Evolutionary conservation across 345 rosid species (phyloP).

Genomic region (Lenwebbia sp.): DNA sequence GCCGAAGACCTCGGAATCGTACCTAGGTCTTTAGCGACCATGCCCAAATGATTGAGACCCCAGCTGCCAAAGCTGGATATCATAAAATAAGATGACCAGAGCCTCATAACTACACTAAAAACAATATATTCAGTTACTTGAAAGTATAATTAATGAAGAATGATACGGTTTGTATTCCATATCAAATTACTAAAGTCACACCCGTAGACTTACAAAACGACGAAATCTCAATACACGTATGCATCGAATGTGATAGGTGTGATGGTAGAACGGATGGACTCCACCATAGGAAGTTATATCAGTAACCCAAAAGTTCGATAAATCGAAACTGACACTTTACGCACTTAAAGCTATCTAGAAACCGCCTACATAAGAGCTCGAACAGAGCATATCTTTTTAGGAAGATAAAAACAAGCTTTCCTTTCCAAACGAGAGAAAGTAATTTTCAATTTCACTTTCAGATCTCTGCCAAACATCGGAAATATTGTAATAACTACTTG

Average conservation of each 20-base stretch:
- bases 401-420: neutral
- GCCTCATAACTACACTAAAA: neutral
- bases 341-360: neutral
- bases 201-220: neutral
- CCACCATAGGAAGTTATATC: neutral
- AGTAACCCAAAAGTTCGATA: neutral
- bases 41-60: accelerated
- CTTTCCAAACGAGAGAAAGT: neutral
- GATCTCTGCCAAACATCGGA: neutral
- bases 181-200: neutral
- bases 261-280: neutral
- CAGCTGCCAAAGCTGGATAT: accelerated
- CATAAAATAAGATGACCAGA: neutral
- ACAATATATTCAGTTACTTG: neutral
- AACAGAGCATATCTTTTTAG: neutral
- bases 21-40: accelerated
- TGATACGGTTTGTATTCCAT: neutral
- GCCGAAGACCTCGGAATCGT: neutral
- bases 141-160: neutral
- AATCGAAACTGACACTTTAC: neutral
- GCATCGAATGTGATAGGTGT: neutral
- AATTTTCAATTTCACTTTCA: neutral
- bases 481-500: accelerated
- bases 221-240: neutral
- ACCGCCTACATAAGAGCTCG: neutral